Conservation (phyloP, 2,329 filamentous ascomycete genomes). For the Chaetomiaceae sp. region DNA sequence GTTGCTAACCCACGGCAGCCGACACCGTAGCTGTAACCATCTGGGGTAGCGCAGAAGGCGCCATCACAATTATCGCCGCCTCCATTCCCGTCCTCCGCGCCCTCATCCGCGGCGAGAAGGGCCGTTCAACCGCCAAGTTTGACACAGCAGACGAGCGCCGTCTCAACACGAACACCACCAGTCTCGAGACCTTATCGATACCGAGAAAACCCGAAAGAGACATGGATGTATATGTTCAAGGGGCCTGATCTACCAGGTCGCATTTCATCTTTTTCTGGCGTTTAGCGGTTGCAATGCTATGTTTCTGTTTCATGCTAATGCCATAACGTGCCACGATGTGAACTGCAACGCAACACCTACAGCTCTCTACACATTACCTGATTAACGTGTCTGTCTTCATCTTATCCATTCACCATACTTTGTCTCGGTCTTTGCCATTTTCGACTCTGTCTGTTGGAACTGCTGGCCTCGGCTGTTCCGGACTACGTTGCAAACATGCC, state of each 20-base stretch:
- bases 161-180: not conserved
- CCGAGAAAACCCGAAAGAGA: not conserved
- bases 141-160: constrained; percentile 1
- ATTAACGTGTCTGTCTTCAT: too few relatives aligned
- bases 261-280: not conserved
- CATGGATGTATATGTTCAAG: not conserved
- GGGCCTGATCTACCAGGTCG: not conserved
- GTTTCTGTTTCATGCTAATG: too few relatives aligned
- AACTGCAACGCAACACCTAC: too few relatives aligned
- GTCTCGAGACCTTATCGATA: not conserved
- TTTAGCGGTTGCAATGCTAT: not conserved
- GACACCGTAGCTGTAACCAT: constrained; percentile 20
- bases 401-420: too few relatives aligned
- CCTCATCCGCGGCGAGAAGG: constrained; percentile 6
- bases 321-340: too few relatives aligned
- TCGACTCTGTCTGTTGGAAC: too few relatives aligned
- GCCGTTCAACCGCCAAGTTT: not conserved
- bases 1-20: constrained; percentile 3
- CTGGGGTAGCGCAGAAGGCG: constrained; percentile 27
- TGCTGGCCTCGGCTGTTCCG: too few relatives aligned
- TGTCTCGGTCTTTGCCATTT: too few relatives aligned
- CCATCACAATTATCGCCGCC: constrained; percentile 32
- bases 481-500: too few relatives aligned
- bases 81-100: constrained; percentile 30
- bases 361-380: too few relatives aligned